Evolutionary conservation across 2,329 filamentous ascomycete genomes (phyloP), one percentile per base, ranked within the genome.

Genomic region (Phyllosticta ampelicida): DNA sequence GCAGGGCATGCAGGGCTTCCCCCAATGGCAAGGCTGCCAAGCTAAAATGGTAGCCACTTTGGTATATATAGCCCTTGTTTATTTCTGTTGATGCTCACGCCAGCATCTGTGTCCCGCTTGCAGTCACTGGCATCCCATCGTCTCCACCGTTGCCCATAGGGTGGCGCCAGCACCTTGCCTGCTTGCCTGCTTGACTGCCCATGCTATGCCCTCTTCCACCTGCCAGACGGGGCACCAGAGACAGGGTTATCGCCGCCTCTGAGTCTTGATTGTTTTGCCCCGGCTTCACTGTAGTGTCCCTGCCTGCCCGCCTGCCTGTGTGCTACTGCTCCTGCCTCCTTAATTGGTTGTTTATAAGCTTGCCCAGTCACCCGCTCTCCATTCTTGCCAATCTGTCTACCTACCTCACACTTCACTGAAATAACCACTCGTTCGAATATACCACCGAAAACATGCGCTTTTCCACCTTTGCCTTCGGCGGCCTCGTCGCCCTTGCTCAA

Each of bases 381-480:
- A 65, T 60, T 44, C 51, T 53, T 58, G 21, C 59, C 26, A 53
- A 58, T 55, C 56, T 55, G 61, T 61, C n/a, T 19, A 23, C 53
- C 16, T 20, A 50, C 49, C 28, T 48, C 20, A 51, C 16, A 16
- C 54, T 55, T n/a, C n/a, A n/a, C n/a, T n/a, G n/a, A 60, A 53
- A 29, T 52, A 58, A 53, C 52, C 58, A 60, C 55, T 52, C 57
- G 54, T 62, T 51, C 60, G 55, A 48, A 59, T 62, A 53, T 55
- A 62, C 2, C 21, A 16, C 56, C 68, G n/a, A n/a, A n/a, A 73
- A 61, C 58, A 74, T 74, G 72, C 73, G 74, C 69, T 73, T 76
- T 71, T 72, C 69, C 60, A 60, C 74, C 60, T 62, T 76, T 63
- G 68, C 76, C 63, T 63, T 79, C 61, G 69, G 72, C 60, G 70